Evolutionary conservation across 192 early-diverging fungal genomes (phyloP).

Genomic region (Allomyces javanicus): DNA sequence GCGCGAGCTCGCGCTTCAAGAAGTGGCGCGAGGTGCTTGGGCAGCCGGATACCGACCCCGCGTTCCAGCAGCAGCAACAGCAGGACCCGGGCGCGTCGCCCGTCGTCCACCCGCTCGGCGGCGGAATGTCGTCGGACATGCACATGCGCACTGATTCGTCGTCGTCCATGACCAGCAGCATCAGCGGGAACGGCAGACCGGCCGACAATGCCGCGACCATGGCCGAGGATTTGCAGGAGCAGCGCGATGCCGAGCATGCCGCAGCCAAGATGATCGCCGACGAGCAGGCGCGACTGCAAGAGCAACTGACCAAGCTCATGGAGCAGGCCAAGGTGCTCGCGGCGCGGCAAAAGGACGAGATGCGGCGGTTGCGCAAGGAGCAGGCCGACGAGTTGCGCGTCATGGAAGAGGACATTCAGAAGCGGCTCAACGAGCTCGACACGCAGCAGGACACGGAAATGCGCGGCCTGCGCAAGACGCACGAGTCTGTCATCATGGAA

Average conservation of each 20-base stretch:
- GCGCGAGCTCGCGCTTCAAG: not conserved
- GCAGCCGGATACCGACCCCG: no score
- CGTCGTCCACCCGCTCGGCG: no score
- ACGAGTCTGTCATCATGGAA: conserved; percentile 6
- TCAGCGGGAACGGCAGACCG: no score
- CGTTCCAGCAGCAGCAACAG: no score
- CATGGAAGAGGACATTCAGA: conserved; percentile 3
- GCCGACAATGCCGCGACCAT: not conserved
- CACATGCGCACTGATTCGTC: no score
- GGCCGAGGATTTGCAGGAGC: not conserved
- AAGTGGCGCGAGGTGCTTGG: not conserved
- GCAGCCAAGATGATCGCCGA: not conserved
- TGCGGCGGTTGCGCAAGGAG: conserved; percentile 5
- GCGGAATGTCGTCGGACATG: no score
- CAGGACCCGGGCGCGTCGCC: no score
- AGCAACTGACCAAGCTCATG: not conserved
- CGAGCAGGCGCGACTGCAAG: not conserved
- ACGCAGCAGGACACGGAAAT: conserved; percentile 3
- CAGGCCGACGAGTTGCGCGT: conserved; percentile 6
- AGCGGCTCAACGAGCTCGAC: not conserved
- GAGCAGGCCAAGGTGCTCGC: not conserved
- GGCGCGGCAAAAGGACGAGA: conserved; percentile 2
- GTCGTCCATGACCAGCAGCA: no score
- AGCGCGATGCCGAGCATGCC: not conserved
- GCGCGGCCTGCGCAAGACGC: not conserved